Evolutionary conservation across 2,329 filamentous ascomycete genomes (phyloP).

Genomic region (Cladosporium oxysporum): DNA sequence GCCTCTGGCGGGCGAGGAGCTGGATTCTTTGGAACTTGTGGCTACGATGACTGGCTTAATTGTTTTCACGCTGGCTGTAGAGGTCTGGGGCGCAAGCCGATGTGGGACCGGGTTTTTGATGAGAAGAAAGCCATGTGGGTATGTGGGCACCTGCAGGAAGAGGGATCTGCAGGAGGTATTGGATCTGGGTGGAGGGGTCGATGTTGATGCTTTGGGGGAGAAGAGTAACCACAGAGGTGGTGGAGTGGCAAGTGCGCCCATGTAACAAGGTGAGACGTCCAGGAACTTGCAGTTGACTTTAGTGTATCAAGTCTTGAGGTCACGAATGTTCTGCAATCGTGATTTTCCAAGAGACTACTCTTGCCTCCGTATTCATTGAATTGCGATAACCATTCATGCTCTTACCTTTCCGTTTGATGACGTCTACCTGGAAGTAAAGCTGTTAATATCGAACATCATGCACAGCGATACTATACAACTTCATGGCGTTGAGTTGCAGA

Average conservation of each 20-base stretch:
- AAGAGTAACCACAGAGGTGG: neutral
- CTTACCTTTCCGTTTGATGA: no score
- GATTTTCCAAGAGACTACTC: neutral
- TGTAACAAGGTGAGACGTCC: slow-evolving; percentile 39
- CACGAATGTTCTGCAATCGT: neutral
- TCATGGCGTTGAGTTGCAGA: no score
- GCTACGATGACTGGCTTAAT: slow-evolving; percentile 43
- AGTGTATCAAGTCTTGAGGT: no score
- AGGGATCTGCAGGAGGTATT: slow-evolving; percentile 24
- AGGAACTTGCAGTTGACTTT: no score
- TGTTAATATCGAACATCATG: no score
- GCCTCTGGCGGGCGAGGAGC: slow-evolving; percentile 44
- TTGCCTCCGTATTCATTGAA: no score
- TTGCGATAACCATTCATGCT: no score
- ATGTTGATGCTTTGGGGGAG: slow-evolving; percentile 13
- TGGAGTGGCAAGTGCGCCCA: slow-evolving; percentile 3
- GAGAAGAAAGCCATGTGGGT: slow-evolving; percentile 25
- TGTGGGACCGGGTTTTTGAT: slow-evolving; percentile 26
- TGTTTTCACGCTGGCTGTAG: slow-evolving; percentile 37
- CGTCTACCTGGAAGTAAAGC: no score
- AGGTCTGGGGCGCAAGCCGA: slow-evolving; percentile 36
- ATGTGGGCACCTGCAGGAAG: slow-evolving; percentile 45
- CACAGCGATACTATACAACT: no score
- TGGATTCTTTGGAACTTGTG: slow-evolving; percentile 43
- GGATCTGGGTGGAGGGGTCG: slow-evolving; percentile 2